A percentile compares a stretch with the other conserved stretches of the same genome.
These are phyloP conservation scores for Xylaria acuta DNA, from an alignment of 495 filamentous ascomycete genomes.

Conservation along the genomic window DNA sequence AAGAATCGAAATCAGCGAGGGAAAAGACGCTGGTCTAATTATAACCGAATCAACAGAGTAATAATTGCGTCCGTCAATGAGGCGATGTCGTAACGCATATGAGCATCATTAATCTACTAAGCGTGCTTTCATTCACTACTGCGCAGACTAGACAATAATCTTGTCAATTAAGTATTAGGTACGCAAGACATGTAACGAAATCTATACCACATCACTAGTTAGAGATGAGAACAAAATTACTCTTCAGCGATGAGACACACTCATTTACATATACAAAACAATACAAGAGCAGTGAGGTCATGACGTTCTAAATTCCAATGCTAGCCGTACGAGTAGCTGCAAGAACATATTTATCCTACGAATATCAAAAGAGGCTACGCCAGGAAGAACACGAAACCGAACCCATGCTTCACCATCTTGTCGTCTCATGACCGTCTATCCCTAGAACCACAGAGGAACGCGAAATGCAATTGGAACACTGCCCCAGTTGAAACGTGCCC, in stretches of 20 bases:
- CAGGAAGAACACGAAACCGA: conserved; percentile 19
- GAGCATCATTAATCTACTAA: too few relatives aligned
- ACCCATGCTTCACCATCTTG: not conserved
- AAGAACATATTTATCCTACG: conserved; percentile 29
- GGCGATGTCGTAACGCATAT: too few relatives aligned
- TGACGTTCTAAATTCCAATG: conserved; percentile 11
- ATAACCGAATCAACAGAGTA: too few relatives aligned
- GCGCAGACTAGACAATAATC: too few relatives aligned
- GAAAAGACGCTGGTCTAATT: too few relatives aligned
- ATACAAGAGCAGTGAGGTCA: not conserved
- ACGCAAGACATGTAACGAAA: too few relatives aligned
- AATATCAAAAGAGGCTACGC: conserved; percentile 25
- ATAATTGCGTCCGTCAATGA: too few relatives aligned
- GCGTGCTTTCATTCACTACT: too few relatives aligned
- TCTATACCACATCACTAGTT: too few relatives aligned
- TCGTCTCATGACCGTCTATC: conserved; percentile 17
- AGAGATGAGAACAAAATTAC: too few relatives aligned
- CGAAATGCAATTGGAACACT: not conserved
- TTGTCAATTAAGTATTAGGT: too few relatives aligned
- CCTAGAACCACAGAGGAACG: conserved; percentile 12
- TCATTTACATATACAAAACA: not conserved
- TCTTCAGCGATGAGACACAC: not conserved
- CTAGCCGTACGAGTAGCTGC: conserved; percentile 6
- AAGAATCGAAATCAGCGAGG: too few relatives aligned
- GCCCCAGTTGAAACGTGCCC: not conserved